A percentile compares a stretch with the other conserved stretches of the same genome.
Conservation (phyloP, 257 asterid genomes). For the Solanum ahanhuiri region DNA sequence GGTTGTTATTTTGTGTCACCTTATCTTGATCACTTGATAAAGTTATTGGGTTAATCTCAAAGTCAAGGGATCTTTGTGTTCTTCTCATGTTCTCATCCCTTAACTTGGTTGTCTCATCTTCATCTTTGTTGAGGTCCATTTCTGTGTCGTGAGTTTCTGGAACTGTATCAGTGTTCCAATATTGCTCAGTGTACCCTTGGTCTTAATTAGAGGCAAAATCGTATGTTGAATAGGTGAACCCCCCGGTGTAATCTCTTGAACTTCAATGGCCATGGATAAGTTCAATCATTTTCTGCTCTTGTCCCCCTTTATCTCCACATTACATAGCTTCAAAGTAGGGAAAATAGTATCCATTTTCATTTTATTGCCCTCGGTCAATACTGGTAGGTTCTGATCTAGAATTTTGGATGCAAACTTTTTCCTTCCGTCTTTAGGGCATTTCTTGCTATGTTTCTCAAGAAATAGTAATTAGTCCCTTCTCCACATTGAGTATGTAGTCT, state of each 20-base stretch:
- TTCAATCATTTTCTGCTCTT: background rate
- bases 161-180: too few relatives aligned
- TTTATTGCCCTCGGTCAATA: too few relatives aligned
- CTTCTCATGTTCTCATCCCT: too few relatives aligned
- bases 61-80: background rate
- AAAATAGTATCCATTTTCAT: fast-evolving
- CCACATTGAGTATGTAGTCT: too few relatives aligned
- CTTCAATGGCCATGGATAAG: background rate
- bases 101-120: background rate
- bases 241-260: background rate
- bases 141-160: too few relatives aligned
- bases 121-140: background rate
- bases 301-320: background rate
- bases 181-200: too few relatives aligned
- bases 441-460: too few relatives aligned
- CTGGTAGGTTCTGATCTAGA: too few relatives aligned
- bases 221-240: background rate
- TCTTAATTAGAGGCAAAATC: too few relatives aligned
- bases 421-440: too few relatives aligned
- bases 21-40: background rate
- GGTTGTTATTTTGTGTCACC: background rate
- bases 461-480: too few relatives aligned
- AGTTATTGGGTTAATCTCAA: background rate
- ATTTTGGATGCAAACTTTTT: too few relatives aligned
- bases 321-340: background rate